Base-by-base conservation (phyloP, 768 basidiomycete species). In the Pisolithus marmoratus region DNA sequence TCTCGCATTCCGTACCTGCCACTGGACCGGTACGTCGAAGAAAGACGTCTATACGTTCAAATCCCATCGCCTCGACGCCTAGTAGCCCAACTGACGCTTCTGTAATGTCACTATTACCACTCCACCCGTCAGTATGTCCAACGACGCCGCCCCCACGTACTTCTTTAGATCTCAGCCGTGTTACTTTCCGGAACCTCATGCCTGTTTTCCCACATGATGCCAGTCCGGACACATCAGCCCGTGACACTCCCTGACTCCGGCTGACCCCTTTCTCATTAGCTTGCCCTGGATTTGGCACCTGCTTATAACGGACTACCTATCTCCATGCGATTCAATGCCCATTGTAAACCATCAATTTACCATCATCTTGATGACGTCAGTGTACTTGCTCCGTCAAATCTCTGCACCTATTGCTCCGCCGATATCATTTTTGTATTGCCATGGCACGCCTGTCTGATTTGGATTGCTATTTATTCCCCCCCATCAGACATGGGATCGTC, bases 181-280 rank as follows among this genome's bases (percentile, higher is more conserved):
- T 80, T 58, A 70, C 73, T 17, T 83, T 83, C 56, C 74, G 72
- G 62, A 73, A 82, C 58, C 79, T 85, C 61, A 82, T 85, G 81
- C 83, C 83, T 37, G 75, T 83, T 50, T 70, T 75, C 58, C 70
- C 70, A 50, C 69, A 58, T 41, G 63, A 57, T 41, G 38, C 50
- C 57, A 53, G 55, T 38, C 54, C 56, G 27, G 29, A 49, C 40
- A 51, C 49, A 20, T 53, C 59, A 31, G 1, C 23, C 52, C 45
- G 34, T 56, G 51, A 64, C 8, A 38, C 27, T 38, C 46, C 45
- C 37, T 31, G 45, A 40, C 46, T 59, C 54, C 15, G 17, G 24
- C 34, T 41, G 46, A 49, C 38, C 48, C 50, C 22, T 52, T 57
- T 27, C 24, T 51, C 52, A 42, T 36, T 23, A 38, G 46, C 51